These are phyloP conservation scores for Yarrowia phangngaensis DNA, from an alignment of 805 yeast genomes.

Conservation along the genomic window DNA sequence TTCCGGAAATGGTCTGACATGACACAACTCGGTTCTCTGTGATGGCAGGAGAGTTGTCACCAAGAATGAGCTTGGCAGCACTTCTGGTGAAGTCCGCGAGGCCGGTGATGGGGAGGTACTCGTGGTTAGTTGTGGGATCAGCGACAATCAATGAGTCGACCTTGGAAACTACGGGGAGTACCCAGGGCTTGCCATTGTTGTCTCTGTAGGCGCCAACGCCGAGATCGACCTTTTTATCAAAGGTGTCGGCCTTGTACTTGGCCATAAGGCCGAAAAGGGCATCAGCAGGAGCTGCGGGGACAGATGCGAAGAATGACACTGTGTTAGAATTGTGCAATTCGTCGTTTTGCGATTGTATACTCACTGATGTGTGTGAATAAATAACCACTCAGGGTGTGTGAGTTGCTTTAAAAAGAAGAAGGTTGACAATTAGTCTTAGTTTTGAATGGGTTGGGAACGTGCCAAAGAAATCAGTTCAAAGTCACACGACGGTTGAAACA, in stretches of 20 bases:
- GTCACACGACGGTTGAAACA: conserved; percentile 22
- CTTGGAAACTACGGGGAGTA: conserved; percentile 67
- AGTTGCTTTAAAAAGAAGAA: conserved; percentile 14
- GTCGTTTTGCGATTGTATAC: not conserved
- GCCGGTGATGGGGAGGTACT: conserved; percentile 82
- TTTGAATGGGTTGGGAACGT: conserved; percentile 26
- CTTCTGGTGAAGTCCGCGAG: conserved; percentile 60
- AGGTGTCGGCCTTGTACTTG: conserved; percentile 60
- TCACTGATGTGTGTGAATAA: conserved; percentile 24
- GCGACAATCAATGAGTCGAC: conserved; percentile 64
- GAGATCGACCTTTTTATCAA: conserved; percentile 49
- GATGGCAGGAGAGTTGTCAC: conserved; percentile 55
- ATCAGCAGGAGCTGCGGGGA: conserved; percentile 74
- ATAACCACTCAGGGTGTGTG: conserved; percentile 17
- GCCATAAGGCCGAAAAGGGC: conserved; percentile 73
- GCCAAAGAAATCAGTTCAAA: conserved; percentile 11
- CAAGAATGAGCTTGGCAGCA: conserved; percentile 66
- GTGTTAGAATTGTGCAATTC: conserved; percentile 4
- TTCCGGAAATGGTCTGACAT: conserved; percentile 77
- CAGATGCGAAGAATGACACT: conserved; percentile 35
- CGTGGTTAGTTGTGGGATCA: conserved; percentile 72
- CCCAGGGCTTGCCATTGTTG: conserved; percentile 80
- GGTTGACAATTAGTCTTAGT: conserved; percentile 20
- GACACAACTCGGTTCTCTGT: conserved; percentile 52
- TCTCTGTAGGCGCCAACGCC: conserved; percentile 94